Percentiles rank a stretch among this genome's conserved stretches.
phyloP scores from a whole-genome alignment of 805 yeast species.

The Monosporozyma siamensis region DNA sequence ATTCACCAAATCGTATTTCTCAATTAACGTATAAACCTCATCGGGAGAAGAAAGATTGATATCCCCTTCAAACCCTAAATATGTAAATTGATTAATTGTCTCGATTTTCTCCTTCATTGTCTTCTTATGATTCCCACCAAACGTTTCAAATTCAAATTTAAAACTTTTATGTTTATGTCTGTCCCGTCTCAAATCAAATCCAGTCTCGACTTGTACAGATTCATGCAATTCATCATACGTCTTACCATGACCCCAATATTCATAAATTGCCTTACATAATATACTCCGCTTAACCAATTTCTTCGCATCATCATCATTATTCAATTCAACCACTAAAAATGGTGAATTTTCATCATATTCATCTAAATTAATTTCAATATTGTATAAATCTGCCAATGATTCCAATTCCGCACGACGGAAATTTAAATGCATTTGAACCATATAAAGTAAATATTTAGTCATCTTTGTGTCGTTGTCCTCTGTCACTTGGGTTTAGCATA shows the following conservation, averaged over 20 bases:
- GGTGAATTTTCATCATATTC: slow-evolving; percentile 54
- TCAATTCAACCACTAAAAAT: slow-evolving; percentile 58
- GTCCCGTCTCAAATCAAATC: slow-evolving; percentile 13
- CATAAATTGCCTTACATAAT: slow-evolving; percentile 67
- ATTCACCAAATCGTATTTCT: slow-evolving; percentile 49
- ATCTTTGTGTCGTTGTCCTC: not conserved
- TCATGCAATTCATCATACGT: slow-evolving; percentile 50
- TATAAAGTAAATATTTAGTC: slow-evolving; percentile 55
- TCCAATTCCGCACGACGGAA: slow-evolving; percentile 79
- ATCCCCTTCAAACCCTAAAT: slow-evolving; percentile 64
- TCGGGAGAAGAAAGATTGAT: slow-evolving; percentile 74
- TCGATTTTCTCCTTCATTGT: slow-evolving; percentile 35
- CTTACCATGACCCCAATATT: slow-evolving; percentile 65
- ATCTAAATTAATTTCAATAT: slow-evolving; percentile 49
- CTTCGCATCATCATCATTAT: slow-evolving; percentile 57
- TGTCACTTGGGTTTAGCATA: not conserved
- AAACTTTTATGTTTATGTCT: slow-evolving; percentile 43
- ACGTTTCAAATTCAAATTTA: slow-evolving; percentile 76
- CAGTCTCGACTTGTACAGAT: slow-evolving; percentile 26
- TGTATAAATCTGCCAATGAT: slow-evolving; percentile 62
- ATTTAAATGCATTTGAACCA: slow-evolving; percentile 75
- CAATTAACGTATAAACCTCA: slow-evolving; percentile 59
- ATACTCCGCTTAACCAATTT: slow-evolving; percentile 59
- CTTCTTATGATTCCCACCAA: slow-evolving; percentile 51
- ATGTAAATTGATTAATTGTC: slow-evolving; percentile 63